These are phyloP conservation scores for Tilletia caries DNA, from an alignment of 1,284 basidiomycete species.

Conservation along the genomic window DNA sequence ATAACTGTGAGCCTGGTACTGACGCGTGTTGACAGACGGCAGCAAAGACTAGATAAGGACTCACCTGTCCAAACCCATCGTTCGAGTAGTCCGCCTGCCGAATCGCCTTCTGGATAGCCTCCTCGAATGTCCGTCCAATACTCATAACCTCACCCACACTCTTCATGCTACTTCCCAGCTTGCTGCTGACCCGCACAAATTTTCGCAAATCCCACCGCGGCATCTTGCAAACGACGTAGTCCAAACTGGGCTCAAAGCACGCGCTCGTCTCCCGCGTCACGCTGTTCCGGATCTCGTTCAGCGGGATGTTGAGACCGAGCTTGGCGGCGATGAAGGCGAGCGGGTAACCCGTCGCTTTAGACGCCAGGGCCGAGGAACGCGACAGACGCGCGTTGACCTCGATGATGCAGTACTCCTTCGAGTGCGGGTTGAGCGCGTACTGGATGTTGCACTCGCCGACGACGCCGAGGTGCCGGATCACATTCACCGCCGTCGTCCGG, in stretches of 20 bases:
- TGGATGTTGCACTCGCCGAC: constrained; percentile 99
- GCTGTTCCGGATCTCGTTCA: constrained; percentile 96
- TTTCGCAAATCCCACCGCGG: constrained; percentile 99
- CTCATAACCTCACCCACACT: constrained; percentile 99
- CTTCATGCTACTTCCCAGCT: constrained; percentile 66
- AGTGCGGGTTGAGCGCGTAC: constrained; percentile 91
- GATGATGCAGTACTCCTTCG: constrained; percentile 97
- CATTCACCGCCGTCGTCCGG: constrained; percentile 93
- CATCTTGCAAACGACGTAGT: constrained; percentile 97
- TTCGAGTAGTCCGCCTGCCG: constrained; percentile 93
- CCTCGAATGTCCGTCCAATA: constrained; percentile 95
- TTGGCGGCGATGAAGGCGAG: constrained; percentile 98
- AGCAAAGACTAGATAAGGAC: constrained; percentile 18
- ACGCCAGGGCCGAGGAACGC: constrained; percentile 93
- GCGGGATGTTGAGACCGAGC: constrained; percentile 89
- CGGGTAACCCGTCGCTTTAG: constrained; percentile 97
- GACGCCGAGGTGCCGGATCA: constrained; percentile 94
- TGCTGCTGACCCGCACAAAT: constrained; percentile 63
- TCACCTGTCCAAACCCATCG: constrained; percentile 80
- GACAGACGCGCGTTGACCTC: constrained; percentile 99
- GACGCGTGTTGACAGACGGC: neutral
- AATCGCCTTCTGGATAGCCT: constrained; percentile 97
- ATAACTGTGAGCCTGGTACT: neutral
- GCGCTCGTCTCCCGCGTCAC: constrained; percentile 94
- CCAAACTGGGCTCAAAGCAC: constrained; percentile 96